A percentile compares a stretch with the other conserved stretches of the same genome.
Evolutionary conservation across 352 stramenopile species (phyloP).

Genomic region (Globisporangium irregulare): DNA sequence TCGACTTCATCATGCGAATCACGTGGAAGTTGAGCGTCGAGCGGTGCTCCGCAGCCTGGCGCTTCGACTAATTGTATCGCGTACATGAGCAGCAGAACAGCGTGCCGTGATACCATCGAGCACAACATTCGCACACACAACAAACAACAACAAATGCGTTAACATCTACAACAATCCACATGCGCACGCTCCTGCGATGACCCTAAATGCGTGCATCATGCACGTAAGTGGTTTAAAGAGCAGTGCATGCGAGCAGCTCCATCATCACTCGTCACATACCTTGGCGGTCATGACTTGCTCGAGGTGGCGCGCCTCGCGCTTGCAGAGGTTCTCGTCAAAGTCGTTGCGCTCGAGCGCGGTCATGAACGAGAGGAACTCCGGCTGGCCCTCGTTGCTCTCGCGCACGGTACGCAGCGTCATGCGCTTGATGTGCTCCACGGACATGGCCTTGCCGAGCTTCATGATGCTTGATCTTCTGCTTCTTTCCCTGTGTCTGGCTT

Average conservation of each 20-base stretch:
- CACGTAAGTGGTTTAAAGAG: not conserved
- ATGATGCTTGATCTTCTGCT: slow-evolving; percentile 31
- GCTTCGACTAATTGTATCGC: slow-evolving; percentile 32
- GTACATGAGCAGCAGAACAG: not conserved
- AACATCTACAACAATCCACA: not conserved
- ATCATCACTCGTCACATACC: slow-evolving; percentile 22
- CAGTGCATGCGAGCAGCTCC: not conserved
- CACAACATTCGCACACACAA: slow-evolving; percentile 9
- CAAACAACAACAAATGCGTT: not conserved
- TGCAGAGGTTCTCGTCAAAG: slow-evolving; percentile 82
- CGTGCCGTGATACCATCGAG: not conserved
- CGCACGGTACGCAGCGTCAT: slow-evolving; percentile 87
- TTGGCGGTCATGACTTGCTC: slow-evolving; percentile 75
- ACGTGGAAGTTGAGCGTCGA: slow-evolving; percentile 89
- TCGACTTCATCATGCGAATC: slow-evolving; percentile 84
- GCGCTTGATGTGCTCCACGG: slow-evolving; percentile 88
- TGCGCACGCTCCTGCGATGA: not conserved
- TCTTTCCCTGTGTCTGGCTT: slow-evolving; percentile 2
- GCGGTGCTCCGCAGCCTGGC: slow-evolving; percentile 63
- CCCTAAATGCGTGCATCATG: not conserved
- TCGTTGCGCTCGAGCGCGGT: slow-evolving; percentile 76
- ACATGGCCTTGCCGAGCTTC: slow-evolving; percentile 79
- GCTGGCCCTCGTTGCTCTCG: slow-evolving; percentile 72
- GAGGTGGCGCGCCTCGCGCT: slow-evolving; percentile 77
- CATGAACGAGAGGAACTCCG: slow-evolving; percentile 84